Evolutionary conservation across 306 rosid species (phyloP), one percentile per base, ranked within the genome.

Genomic region (Fragaria ananassa): DNA sequence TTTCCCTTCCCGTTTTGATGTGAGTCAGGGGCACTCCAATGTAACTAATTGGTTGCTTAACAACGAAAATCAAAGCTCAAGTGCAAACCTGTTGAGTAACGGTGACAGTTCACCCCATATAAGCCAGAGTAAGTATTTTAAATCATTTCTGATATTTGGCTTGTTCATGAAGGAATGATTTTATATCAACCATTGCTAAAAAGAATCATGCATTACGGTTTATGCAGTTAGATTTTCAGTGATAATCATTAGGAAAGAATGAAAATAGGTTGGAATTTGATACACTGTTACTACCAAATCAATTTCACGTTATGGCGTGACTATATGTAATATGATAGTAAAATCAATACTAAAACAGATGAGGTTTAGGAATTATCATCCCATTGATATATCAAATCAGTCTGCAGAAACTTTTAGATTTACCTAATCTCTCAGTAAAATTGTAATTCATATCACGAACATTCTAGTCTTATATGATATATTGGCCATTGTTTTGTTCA

Each of bases 121-220:
- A 78, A 75, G 82, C 77, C 69, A 68, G 5, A 61, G 96, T 89
- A 87, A 88, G 88, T 84, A 56, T 25, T 56, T 64, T 4, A 49
- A 27, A 15, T 27, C 12, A 21, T n/a, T 44, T 72, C 10, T 62
- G 42, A 49, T 37, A 27, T 18, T 76, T 53, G 29, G 17, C 10
- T 8, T 44, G 11, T 77, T 53, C 41, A 27, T 34, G 21, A 29
- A 63, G 44, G n/a, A 63, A 31, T 47, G 12, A 0, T 27, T 51
- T 41, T 9, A 12, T 72, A 34, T 63, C 1, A 34, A 63, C 68
- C 21, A 63, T 31, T 63, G 45, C 39, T 18, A 35, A 63, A 35
- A 31, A 34, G 68, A 63, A 63, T 63, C 23, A 63, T 63, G 45
- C 4, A 31, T 27, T 34, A 63, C 25, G 5, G 13, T 63, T 15